These are phyloP conservation scores for Penicillium lagena DNA, from an alignment of 495 filamentous ascomycete genomes.

Conservation along the genomic window DNA sequence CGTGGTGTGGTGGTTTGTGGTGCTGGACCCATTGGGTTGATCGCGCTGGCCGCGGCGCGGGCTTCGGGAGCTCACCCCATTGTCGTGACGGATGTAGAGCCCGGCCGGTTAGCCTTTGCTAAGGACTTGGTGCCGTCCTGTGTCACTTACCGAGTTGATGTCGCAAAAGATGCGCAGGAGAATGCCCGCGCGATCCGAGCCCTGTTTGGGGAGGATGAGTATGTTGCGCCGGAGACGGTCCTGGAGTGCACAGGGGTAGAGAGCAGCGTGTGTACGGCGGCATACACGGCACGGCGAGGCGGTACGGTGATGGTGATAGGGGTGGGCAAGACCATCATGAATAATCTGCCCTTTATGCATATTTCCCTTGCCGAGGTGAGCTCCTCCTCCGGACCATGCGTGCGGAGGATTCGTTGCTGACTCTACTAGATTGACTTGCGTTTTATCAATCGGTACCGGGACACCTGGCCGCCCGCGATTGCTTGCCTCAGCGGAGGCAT, in stretches of 20 bases:
- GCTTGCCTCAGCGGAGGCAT: constrained; percentile 37
- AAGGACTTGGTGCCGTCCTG: constrained; percentile 50
- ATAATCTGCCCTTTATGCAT: constrained; percentile 63
- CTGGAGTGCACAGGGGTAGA: constrained; percentile 62
- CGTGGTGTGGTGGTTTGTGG: constrained; percentile 64
- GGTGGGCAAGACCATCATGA: constrained; percentile 53
- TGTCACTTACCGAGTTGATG: constrained; percentile 46
- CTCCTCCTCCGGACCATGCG: not conserved
- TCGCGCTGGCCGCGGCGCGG: constrained; percentile 52
- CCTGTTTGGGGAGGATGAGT: constrained; percentile 41
- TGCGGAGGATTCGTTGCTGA: not conserved
- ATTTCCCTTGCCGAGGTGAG: constrained; percentile 48
- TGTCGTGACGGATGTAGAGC: constrained; percentile 57
- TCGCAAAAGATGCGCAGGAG: constrained; percentile 34
- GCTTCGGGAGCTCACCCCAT: constrained; percentile 59
- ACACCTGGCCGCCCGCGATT: constrained; percentile 57
- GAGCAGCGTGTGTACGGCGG: constrained; percentile 50
- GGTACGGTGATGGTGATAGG: constrained; percentile 59
- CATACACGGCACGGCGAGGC: constrained; percentile 49
- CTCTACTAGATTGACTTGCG: constrained; percentile 50
- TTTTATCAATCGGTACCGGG: constrained; percentile 58
- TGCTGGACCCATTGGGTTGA: constrained; percentile 68
- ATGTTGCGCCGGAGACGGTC: constrained; percentile 48
- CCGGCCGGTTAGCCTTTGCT: constrained; percentile 49
- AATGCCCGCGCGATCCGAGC: constrained; percentile 47